Conservation (phyloP, 805 yeast species). For the Priceomyces melissophilus region DNA sequence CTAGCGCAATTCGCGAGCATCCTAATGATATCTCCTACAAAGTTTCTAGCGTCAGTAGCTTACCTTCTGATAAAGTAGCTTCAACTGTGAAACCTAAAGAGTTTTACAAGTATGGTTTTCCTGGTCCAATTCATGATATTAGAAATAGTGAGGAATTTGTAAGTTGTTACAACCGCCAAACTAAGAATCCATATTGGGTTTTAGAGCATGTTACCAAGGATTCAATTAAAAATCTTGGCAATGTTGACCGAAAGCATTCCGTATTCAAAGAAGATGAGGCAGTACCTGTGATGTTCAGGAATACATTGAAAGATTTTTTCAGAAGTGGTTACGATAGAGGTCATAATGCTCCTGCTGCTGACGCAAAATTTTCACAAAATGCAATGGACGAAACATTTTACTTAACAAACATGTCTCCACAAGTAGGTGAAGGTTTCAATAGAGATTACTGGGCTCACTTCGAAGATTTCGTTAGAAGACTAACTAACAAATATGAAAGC, state of each 20-base stretch:
- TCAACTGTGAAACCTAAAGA: slow-evolving; percentile 63
- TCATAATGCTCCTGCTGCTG: slow-evolving; percentile 97
- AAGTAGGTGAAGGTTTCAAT: slow-evolving; percentile 96
- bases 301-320: slow-evolving; percentile 77
- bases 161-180: slow-evolving; percentile 80
- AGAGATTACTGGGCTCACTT: slow-evolving; percentile 97
- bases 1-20: slow-evolving; percentile 10
- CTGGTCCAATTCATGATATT: slow-evolving; percentile 90
- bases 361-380: slow-evolving; percentile 82
- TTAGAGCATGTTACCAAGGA: slow-evolving; percentile 84
- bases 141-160: slow-evolving; percentile 72
- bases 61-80: slow-evolving; percentile 4
- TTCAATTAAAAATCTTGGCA: slow-evolving; percentile 49
- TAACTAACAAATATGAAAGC: slow-evolving; percentile 65
- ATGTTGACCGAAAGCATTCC: slow-evolving; percentile 75
- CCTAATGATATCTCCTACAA: not conserved
- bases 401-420: slow-evolving; percentile 91
- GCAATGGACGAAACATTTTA: slow-evolving; percentile 96
- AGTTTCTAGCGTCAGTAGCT: slow-evolving; percentile 7
- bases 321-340: slow-evolving; percentile 96
- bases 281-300: slow-evolving; percentile 76
- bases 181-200: slow-evolving; percentile 83
- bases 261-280: slow-evolving; percentile 83
- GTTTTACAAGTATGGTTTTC: slow-evolving; percentile 89
- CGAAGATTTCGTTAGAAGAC: slow-evolving; percentile 80